Evolutionary conservation across 2,329 filamentous ascomycete genomes (phyloP), one percentile per base, ranked within the genome.

Genomic region (Penicillium sp.): DNA sequence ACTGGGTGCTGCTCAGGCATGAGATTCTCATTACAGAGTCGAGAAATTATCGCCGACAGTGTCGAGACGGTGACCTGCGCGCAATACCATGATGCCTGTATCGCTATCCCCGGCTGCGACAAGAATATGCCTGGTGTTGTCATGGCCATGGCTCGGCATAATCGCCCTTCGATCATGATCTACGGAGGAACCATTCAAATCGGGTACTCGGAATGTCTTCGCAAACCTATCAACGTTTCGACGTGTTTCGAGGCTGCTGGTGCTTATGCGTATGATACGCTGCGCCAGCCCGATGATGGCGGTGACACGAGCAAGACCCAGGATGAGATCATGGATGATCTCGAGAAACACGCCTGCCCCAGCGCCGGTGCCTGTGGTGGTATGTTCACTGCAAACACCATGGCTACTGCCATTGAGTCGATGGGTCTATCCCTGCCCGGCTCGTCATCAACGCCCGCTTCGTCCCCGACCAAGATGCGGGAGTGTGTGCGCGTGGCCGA

Each of bases 61-160:
- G 88, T 95, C 56, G 90, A 96, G 69, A 89, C 85, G 1, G 85
- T 95, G 26, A 95, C 88, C 1, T 90, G 84, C 61, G 90, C 85
- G 4, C 89, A 95, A 61, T 84, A 84, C 52, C 87, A 95, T 64
- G 90, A 95, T 61, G 90, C 88, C 41, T 93, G 89, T 63, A 89
- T 95, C 61, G 81, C 85, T 18, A 90, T 95, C 52, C 88, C 90
- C 0, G 89, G 89, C 8, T 95, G 89, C 62, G 89, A 95, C 70
- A 95, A 95, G 76, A 95, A 95, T 64, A 95, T 95, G 90, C 89
- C 89, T 0, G 89, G 89, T 47, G 83, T 85, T 11, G 73, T 92
- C 47, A 95, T 95, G 82, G 88, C 85, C 0, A 88, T 92, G 57
- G 86, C 85, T 10, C 78, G 90, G 40, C 86, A 93, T 67, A 95